Conservation (phyloP, 495 filamentous ascomycete species). For the Lentithecium fluviatile region DNA sequence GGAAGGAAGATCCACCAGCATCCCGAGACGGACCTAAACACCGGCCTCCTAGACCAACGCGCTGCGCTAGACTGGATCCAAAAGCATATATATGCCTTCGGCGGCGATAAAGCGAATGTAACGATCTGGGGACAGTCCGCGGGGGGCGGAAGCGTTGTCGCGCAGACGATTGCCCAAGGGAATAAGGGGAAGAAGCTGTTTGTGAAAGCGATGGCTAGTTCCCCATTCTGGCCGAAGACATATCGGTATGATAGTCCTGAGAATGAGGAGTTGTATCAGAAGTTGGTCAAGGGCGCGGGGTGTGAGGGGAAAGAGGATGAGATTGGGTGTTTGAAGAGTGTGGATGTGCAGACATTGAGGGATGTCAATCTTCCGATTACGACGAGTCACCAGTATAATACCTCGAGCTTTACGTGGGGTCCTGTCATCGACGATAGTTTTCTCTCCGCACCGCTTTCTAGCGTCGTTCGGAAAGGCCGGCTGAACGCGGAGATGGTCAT, state of each 20-base stretch:
- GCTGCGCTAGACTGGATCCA: constrained; percentile 38
- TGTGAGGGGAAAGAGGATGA: constrained; percentile 46
- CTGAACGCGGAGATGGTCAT: constrained; percentile 52
- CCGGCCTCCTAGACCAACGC: constrained; percentile 39
- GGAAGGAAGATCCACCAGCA: constrained; percentile 53
- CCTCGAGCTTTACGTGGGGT: constrained; percentile 57
- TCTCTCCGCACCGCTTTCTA: constrained; percentile 48
- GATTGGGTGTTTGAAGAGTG: constrained; percentile 51
- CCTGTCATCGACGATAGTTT: constrained; percentile 61
- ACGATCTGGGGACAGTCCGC: constrained; percentile 49
- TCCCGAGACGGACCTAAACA: constrained; percentile 45
- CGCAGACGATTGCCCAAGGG: constrained; percentile 53
- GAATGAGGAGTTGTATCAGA: constrained; percentile 52
- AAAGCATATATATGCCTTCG: constrained; percentile 38
- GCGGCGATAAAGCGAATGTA: constrained; percentile 38
- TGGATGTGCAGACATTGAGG: constrained; percentile 52
- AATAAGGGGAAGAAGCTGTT: constrained; percentile 39
- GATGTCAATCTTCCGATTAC: constrained; percentile 50
- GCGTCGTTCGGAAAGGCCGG: constrained; percentile 42
- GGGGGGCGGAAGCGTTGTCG: constrained; percentile 57
- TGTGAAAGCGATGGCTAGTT: constrained; percentile 56
- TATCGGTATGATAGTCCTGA: constrained; percentile 53
- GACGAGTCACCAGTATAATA: constrained; percentile 51
- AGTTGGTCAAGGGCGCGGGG: constrained; percentile 48
- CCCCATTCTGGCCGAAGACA: constrained; percentile 62